phyloP scores from a whole-genome alignment of 202 grass and related monocot species.

The Saccharum hybrid region DNA sequence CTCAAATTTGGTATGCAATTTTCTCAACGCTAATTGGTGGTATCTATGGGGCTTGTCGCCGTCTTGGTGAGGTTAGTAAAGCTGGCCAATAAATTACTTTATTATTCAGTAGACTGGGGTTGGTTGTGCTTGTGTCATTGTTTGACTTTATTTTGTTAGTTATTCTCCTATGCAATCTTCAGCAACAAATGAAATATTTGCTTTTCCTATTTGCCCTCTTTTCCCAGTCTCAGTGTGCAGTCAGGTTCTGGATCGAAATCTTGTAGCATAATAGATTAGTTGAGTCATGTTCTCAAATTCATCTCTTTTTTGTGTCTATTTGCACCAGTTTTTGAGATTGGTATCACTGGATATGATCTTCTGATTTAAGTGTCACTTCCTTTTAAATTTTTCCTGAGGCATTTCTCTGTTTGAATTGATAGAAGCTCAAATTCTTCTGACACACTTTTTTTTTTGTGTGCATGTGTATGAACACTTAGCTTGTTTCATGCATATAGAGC shows the following conservation, averaged over 20 bases:
- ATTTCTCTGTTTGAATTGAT: slow-evolving; percentile 3
- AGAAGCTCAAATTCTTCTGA: not conserved
- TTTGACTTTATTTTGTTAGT: not conserved
- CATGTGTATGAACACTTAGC: not conserved
- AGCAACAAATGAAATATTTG: not conserved
- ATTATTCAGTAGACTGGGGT: not conserved
- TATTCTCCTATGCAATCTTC: not conserved
- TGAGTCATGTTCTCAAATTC: not conserved
- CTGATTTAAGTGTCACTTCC: not conserved
- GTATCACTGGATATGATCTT: not conserved
- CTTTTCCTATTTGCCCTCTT: not conserved
- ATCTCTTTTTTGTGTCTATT: not conserved
- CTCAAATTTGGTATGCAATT: slow-evolving; percentile 97
- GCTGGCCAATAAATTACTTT: slow-evolving; percentile 23
- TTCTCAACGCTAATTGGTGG: slow-evolving; percentile 96
- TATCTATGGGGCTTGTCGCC: slow-evolving; percentile 94
- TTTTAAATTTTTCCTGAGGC: slow-evolving; percentile 1
- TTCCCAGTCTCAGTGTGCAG: not conserved
- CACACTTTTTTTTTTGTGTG: not conserved
- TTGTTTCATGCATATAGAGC: slow-evolving; percentile 14
- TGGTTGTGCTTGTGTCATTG: not conserved
- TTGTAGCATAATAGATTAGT: slow-evolving; percentile 1
- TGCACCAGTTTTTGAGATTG: not conserved
- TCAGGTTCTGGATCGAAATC: not conserved
- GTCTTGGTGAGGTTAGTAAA: slow-evolving; percentile 90